These are phyloP conservation scores for Lactarius tabidus DNA, from an alignment of 768 basidiomycete species.

Conservation along the genomic window DNA sequence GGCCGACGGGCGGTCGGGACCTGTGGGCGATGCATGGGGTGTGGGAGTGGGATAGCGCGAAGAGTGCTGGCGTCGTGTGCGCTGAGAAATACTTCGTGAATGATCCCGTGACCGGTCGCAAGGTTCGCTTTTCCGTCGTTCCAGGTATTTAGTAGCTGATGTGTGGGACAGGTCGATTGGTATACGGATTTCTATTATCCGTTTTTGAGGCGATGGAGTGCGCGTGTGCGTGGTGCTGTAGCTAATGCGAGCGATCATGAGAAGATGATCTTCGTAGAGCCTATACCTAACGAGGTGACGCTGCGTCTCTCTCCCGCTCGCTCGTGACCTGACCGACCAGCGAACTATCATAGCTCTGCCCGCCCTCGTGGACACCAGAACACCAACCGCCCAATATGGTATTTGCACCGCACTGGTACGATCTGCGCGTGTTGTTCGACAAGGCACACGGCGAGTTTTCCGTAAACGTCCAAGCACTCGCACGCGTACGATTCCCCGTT, in stretches of 20 bases:
- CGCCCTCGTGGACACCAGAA: constrained; percentile 67
- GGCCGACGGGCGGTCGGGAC: constrained; percentile 69
- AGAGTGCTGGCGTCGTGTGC: constrained; percentile 66
- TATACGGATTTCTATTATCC: constrained; percentile 84
- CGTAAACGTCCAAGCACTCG: constrained; percentile 90
- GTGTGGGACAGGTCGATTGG: constrained; percentile 66
- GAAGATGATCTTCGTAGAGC: constrained; percentile 72
- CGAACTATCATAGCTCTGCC: constrained; percentile 61
- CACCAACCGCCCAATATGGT: constrained; percentile 60
- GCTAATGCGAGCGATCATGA: constrained; percentile 37
- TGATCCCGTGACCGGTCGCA: constrained; percentile 58
- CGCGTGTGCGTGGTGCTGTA: constrained; percentile 45
- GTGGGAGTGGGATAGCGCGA: constrained; percentile 79
- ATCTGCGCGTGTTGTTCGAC: constrained; percentile 80
- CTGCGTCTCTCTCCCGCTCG: neutral
- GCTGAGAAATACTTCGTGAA: constrained; percentile 81
- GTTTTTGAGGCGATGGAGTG: constrained; percentile 64
- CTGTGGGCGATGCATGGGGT: constrained; percentile 91
- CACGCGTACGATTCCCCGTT: constrained; percentile 56
- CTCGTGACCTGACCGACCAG: neutral
- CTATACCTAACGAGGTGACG: constrained; percentile 90
- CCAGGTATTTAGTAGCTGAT: neutral
- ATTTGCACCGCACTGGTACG: constrained; percentile 85
- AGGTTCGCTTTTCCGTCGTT: constrained; percentile 39
- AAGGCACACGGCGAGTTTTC: constrained; percentile 83